Evolutionary conservation across 768 basidiomycete genomes (phyloP).

Genomic region (Naganishia kalamii): DNA sequence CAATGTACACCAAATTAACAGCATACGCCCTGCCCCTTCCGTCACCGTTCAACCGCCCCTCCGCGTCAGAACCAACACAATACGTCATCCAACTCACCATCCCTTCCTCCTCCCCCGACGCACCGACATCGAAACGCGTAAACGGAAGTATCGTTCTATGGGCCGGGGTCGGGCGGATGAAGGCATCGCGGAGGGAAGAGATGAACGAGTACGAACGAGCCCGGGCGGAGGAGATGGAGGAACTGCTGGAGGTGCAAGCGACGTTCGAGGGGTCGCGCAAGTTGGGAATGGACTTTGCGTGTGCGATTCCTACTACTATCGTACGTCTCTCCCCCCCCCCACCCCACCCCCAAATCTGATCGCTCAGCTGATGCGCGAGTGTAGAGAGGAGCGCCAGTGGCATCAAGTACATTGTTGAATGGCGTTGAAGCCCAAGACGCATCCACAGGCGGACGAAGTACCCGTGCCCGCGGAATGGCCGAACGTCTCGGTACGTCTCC

Average conservation of each 20-base stretch:
- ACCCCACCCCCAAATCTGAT: too few species aligned
- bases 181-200: neutral
- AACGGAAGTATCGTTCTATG: neutral
- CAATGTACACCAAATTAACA: neutral
- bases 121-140: neutral
- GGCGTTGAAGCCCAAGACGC: slow-evolving; percentile 32
- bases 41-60: neutral
- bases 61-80: neutral
- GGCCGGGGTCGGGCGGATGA: slow-evolving; percentile 6
- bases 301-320: slow-evolving; percentile 62
- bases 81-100: slow-evolving; percentile 5
- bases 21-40: neutral
- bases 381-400: neutral
- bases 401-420: neutral
- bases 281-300: slow-evolving; percentile 71
- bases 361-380: neutral
- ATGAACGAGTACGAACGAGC: neutral
- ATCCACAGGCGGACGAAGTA: slow-evolving; percentile 58
- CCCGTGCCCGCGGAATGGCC: slow-evolving; percentile 66
- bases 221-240: neutral
- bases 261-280: neutral
- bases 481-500: slow-evolving; percentile 64
- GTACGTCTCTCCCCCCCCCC: slow-evolving; percentile 37
- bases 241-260: neutral
- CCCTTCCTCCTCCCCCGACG: neutral